A percentile compares a stretch with the other conserved stretches of the same genome.
Evolutionary conservation across 257 asterid genomes (phyloP).

Genomic region (Coffea eugenioides): DNA sequence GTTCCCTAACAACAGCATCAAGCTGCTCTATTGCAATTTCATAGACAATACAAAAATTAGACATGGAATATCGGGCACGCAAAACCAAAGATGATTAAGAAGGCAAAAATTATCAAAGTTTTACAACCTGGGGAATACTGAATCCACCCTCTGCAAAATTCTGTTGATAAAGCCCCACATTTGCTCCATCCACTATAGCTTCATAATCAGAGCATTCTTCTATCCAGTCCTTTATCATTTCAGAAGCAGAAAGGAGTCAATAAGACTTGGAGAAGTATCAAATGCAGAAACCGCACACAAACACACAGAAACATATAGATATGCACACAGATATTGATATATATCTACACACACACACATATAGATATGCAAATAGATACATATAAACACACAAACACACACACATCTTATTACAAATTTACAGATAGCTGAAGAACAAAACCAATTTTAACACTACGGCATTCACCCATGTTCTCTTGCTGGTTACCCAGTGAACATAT

Average conservation of each 20-base stretch:
- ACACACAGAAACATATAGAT: neutral
- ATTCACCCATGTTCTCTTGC: neutral
- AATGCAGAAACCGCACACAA: neutral
- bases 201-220: slow-evolving; percentile 67
- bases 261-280: neutral
- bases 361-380: too few relatives aligned
- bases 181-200: slow-evolving; percentile 90
- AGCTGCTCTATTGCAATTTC: slow-evolving; percentile 74
- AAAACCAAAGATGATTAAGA: slow-evolving; percentile 11
- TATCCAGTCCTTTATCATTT: slow-evolving; percentile 71
- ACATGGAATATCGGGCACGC: neutral
- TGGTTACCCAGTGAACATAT: neutral
- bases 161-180: slow-evolving; percentile 84
- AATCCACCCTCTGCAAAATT: slow-evolving; percentile 90
- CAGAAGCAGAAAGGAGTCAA: neutral
- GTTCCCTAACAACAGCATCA: slow-evolving; percentile 78
- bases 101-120: slow-evolving; percentile 15
- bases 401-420: neutral
- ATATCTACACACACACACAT: too few relatives aligned
- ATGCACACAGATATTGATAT: too few relatives aligned
- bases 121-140: slow-evolving; percentile 72
- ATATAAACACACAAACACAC: too few relatives aligned
- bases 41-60: slow-evolving; percentile 4
- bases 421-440: neutral
- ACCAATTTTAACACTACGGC: neutral